Percentiles rank a stretch among this genome's conserved stretches.
Conservation (phyloP, 2,329 filamentous ascomycete genomes). For the Sclerotinia minor region DNA sequence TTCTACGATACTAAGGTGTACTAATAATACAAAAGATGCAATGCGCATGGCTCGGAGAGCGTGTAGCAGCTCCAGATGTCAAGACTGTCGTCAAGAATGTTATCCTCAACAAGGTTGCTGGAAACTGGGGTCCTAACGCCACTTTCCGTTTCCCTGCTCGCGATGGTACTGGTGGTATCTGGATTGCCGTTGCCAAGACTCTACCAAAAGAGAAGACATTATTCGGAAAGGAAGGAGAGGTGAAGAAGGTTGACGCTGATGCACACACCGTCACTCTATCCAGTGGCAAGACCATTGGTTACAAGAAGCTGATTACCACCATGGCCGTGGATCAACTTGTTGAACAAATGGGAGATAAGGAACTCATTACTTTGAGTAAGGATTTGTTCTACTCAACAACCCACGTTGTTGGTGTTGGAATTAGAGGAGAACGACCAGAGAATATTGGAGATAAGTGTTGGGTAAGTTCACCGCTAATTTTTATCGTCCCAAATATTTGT, state of each 20-base stretch:
- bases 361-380: slow-evolving; percentile 81
- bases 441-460: slow-evolving; percentile 99
- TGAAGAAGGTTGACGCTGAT: slow-evolving; percentile 82
- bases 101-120: slow-evolving; percentile 92
- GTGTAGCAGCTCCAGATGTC: slow-evolving; percentile 93
- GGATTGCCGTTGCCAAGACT: slow-evolving; percentile 94
- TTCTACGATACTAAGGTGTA: neutral
- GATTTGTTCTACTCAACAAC: slow-evolving; percentile 95
- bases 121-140: slow-evolving; percentile 96
- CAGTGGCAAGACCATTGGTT: slow-evolving; percentile 85
- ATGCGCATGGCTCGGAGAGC: slow-evolving; percentile 97
- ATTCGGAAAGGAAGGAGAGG: slow-evolving; percentile 81
- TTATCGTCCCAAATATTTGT: neutral
- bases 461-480: slow-evolving; percentile 51
- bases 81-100: slow-evolving; percentile 93
- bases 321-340: slow-evolving; percentile 92
- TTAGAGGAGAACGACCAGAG: slow-evolving; percentile 87
- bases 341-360: slow-evolving; percentile 82
- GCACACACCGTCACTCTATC: slow-evolving; percentile 79
- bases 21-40: slow-evolving; percentile 72
- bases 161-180: slow-evolving; percentile 96
- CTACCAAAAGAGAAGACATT: slow-evolving; percentile 88
- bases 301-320: slow-evolving; percentile 90
- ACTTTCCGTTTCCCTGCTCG: slow-evolving; percentile 97
- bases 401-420: slow-evolving; percentile 93